phyloP scores from a whole-genome alignment of 345 rosid genomes.

The Brassica juncea region DNA sequence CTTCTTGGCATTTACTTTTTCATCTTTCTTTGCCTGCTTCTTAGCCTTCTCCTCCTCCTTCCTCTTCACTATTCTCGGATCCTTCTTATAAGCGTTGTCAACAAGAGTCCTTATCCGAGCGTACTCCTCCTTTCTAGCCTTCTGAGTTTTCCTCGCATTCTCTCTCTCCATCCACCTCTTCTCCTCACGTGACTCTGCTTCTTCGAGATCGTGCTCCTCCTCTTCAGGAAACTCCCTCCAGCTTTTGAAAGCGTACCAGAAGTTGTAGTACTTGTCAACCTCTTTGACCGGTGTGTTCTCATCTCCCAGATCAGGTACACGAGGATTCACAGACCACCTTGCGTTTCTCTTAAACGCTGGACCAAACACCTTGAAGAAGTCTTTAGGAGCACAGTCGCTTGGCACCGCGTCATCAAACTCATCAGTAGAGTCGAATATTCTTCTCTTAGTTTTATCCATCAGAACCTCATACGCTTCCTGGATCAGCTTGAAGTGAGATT shows the following conservation, averaged over 20 bases:
- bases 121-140: slow-evolving; percentile 91
- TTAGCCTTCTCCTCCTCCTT: slow-evolving; percentile 80
- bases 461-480: slow-evolving; percentile 93
- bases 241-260: slow-evolving; percentile 87
- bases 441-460: slow-evolving; percentile 80
- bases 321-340: slow-evolving; percentile 80
- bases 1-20: slow-evolving; percentile 72
- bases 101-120: slow-evolving; percentile 80
- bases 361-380: slow-evolving; percentile 92
- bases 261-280: slow-evolving; percentile 71
- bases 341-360: slow-evolving; percentile 97
- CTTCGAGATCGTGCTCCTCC: slow-evolving; percentile 88
- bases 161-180: slow-evolving; percentile 99
- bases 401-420: slow-evolving; percentile 98
- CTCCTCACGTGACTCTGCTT: slow-evolving; percentile 95
- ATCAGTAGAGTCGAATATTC: slow-evolving; percentile 89
- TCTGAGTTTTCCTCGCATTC: slow-evolving; percentile 73
- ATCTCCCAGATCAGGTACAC: slow-evolving; percentile 76
- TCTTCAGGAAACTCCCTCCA: slow-evolving; percentile 99
- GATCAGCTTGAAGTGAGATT: slow-evolving; percentile 76
- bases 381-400: slow-evolving; percentile 76
- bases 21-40: slow-evolving; percentile 81
- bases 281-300: slow-evolving; percentile 62
- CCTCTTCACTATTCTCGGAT: slow-evolving; percentile 75
- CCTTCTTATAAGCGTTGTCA: slow-evolving; percentile 87